Evolutionary conservation across 768 basidiomycete genomes (phyloP), one percentile per base, ranked within the genome.

Genomic region (Floccularia luteovirens): DNA sequence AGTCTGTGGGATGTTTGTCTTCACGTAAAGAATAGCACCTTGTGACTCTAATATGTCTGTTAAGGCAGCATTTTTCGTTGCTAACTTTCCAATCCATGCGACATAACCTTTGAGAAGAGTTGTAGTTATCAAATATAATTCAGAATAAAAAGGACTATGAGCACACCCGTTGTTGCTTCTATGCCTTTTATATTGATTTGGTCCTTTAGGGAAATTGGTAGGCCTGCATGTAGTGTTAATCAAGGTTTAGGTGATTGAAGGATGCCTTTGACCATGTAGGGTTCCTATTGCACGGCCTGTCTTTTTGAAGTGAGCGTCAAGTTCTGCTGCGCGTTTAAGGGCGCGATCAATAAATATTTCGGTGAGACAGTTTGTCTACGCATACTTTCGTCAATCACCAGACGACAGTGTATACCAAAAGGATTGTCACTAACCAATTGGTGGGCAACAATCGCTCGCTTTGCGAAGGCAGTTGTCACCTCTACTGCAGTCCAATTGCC

Each of bases 321-420:
- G 65, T 52, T 77, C 69, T 12, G 67, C 58, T 2, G 90, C 89
- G 7, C 78, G 67, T 11, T 58, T 61, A 3, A 87, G 62, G 0
- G 83, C 89, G 3, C 71, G 67, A 17, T 89, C 81, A 38, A 88
- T 70, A 49, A 85, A 88, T n/a, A 88, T 78, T 56, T 90, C 87
- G 0, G 87, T 90, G 25, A 90, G 53, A 53, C 89, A 90, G 48
- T 89, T 89, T 4, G 77, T 77, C 84, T 87, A 49, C 33, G 27
- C 16, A 30, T 19, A 36, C 24, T 12, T 4, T 14, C 4, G 39
- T 23, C 3, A 36, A 17, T 1, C 14, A 8, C 21, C 42, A 17
- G 16, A 37, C n/a, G 3, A n/a, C 8, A 32, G n/a, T n/a, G n/a
- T 19, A 20, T 24, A 38, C 22, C 22, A 36, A 19, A 31, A 23